Evolutionary conservation across 2,329 filamentous ascomycete species (phyloP).

Genomic region (Claviceps humidiphila): DNA sequence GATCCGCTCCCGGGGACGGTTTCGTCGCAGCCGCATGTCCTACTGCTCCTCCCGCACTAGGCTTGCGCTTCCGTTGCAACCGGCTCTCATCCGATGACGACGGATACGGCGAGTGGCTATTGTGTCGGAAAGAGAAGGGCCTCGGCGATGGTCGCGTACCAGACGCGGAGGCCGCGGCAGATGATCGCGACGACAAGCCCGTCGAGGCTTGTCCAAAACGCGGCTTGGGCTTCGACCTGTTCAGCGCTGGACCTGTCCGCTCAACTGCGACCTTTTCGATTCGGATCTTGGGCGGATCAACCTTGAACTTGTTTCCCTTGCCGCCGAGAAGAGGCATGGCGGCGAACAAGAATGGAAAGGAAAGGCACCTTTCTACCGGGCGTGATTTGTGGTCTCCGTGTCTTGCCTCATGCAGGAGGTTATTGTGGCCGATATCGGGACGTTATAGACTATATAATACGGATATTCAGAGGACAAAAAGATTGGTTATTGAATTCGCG

Average conservation of each 20-base stretch:
- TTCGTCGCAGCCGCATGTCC: slow-evolving; percentile 13
- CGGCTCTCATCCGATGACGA: slow-evolving; percentile 26
- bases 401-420: too few species aligned
- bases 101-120: slow-evolving; percentile 30
- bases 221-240: slow-evolving; percentile 22
- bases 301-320: slow-evolving; percentile 36
- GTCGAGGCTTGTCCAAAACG: slow-evolving; percentile 12
- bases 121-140: slow-evolving; percentile 20
- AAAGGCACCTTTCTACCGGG: too few species aligned
- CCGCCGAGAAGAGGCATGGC: slow-evolving; percentile 27
- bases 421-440: too few species aligned
- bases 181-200: slow-evolving; percentile 17
- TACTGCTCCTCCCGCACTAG: slow-evolving; percentile 10
- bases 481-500: too few species aligned
- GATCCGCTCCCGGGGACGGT: slow-evolving; percentile 32
- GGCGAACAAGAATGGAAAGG: neutral
- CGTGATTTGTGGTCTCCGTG: too few species aligned
- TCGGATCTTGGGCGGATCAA: slow-evolving; percentile 35
- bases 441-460: too few species aligned
- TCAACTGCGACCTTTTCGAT: slow-evolving; percentile 39
- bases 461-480: too few species aligned
- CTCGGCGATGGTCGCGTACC: slow-evolving; percentile 27
- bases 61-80: slow-evolving; percentile 36
- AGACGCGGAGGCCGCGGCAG: slow-evolving; percentile 8
- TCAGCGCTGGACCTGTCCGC: slow-evolving; percentile 18